Base-by-base conservation (phyloP, 495 filamentous ascomycete species). In the Aspergillus haitiensis region DNA sequence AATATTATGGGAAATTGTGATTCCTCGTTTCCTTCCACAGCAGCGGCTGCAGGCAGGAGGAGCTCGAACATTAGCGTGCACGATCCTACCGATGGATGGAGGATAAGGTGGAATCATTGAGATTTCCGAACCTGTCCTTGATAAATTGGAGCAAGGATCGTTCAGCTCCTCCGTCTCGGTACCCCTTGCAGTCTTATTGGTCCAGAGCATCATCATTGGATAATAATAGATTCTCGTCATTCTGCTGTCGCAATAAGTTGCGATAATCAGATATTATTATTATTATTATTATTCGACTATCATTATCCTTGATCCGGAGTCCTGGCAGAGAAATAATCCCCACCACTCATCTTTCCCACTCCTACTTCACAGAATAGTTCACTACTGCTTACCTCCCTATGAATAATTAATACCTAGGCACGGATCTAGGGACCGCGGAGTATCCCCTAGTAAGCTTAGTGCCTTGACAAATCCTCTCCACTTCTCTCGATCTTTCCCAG, bases 151-250 rank as follows among this genome's bases (percentile, higher is more conserved):
- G 54, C 49, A 62, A 48, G 55, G 50, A 39, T 54, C 35, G 44
- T 58, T 51, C 50, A 58, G 50, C 55, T 63, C 21, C 50, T 55
- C 54, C 35, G 40, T 39, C 49, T 49, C 31, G 34, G 45, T 27
- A 56, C 55, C 59, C 60, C 60, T 63, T 58, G n/a, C 54, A 18
- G 18, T 32, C 34, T 32, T 21, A 62, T 62, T 62, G 60, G 60
- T 32, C 60, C 42, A 49, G 50, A 53, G 7, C 33, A 21, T 52
- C 56, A 18, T 33, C 50, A 32, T 36, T 36, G 55, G 55, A 46
- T 49, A 51, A 51, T 13, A 48, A 58, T 32, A 51, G 55, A 58
- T 51, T 36, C 15, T 55, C 18, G 34, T 47, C n/a, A 32, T 48
- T 12, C 15, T 47, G 15, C 16, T 21, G n/a, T 10, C 10, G 3